Evolutionary conservation across 495 filamentous ascomycete species (phyloP), one percentile per base, ranked within the genome.

Genomic region (Chaetomium tenue): DNA sequence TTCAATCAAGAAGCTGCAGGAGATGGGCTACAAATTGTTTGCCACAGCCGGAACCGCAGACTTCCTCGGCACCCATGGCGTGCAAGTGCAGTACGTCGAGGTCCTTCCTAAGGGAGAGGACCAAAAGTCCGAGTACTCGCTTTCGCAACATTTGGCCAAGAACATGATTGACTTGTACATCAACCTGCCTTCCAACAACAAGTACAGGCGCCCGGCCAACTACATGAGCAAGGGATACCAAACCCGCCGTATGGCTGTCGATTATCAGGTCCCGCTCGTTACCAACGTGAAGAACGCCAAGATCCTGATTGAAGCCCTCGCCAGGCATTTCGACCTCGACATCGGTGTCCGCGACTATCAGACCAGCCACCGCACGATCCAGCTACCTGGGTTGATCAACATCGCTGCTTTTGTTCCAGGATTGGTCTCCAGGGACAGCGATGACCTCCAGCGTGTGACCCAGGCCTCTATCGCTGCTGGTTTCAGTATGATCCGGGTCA

Each of bases 231-330:
- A 91, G 77, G 94, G 94, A 59, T 98, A 98, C 76, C 87, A 87
- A 66, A 97, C 94, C 39, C 85, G 94, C 72, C 88, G 94, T 69
- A 96, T 98, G 94, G 94, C 94, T 30, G 94, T 98, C 23, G 94
- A 98, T 76, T 98, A 97, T 77, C 93, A 97, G 76, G 96, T 93
- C 47, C 94, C 94, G 46, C 78, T 98, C 68, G 92, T 98, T 33
- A 98, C 94, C 54, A 98, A 98, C 71, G 94, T 98, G 71, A 98
- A 98, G 84, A 98, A 97, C 70, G 94, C 94, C 47, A 98, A 98
- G 82, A 89, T 98, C 60, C 75, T 98, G 51, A 89, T 98, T 67
- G 94, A 98, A 76, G 94, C 94, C 18, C 89, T 98, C 66, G 87
- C 92, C 60, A 86, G 94, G 46, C 87, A 95, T 72, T 96, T 89